A percentile compares a stretch with the other conserved stretches of the same genome.
These are phyloP conservation scores for Ophiostoma sp. DNA, from an alignment of 2,329 filamentous ascomycete species.

Conservation along the genomic window DNA sequence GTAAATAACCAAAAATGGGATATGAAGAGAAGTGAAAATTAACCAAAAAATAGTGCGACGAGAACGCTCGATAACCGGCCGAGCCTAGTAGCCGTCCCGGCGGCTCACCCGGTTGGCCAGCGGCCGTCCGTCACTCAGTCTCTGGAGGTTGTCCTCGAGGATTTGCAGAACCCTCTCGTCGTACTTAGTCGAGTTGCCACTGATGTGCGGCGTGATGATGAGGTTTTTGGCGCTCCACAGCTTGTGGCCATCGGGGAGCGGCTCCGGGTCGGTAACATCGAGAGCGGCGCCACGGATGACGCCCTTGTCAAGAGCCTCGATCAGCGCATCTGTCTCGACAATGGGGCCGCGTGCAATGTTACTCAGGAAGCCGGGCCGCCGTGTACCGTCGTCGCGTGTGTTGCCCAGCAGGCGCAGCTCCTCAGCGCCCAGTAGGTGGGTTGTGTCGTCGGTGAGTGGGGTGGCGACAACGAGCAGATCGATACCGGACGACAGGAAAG, in stretches of 20 bases:
- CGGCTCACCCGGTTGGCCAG: conserved; percentile 31
- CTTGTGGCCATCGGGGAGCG: conserved; percentile 65
- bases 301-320: conserved; percentile 56
- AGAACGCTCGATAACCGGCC: not conserved
- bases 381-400: conserved; percentile 29
- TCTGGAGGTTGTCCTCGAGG: conserved; percentile 43
- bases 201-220: conserved; percentile 59
- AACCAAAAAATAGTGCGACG: not conserved
- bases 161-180: conserved; percentile 45
- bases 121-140: conserved; percentile 27
- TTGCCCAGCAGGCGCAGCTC: conserved; percentile 49
- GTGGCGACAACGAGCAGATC: conserved; percentile 55
- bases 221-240: conserved; percentile 71
- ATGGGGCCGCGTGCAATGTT: conserved; percentile 68
- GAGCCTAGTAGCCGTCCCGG: conserved; percentile 30
- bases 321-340: conserved; percentile 55
- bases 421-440: conserved; percentile 50
- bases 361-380: conserved; percentile 59
- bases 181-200: conserved; percentile 45
- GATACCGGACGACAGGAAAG: conserved; percentile 52
- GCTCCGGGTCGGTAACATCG: conserved; percentile 79
- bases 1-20: not conserved
- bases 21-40: not conserved
- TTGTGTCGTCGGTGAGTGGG: conserved; percentile 52
- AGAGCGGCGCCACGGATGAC: conserved; percentile 64